Evolutionary conservation across 2,329 filamentous ascomycete species (phyloP), one percentile per base, ranked within the genome.

Genomic region (Clarireedia paspali): DNA sequence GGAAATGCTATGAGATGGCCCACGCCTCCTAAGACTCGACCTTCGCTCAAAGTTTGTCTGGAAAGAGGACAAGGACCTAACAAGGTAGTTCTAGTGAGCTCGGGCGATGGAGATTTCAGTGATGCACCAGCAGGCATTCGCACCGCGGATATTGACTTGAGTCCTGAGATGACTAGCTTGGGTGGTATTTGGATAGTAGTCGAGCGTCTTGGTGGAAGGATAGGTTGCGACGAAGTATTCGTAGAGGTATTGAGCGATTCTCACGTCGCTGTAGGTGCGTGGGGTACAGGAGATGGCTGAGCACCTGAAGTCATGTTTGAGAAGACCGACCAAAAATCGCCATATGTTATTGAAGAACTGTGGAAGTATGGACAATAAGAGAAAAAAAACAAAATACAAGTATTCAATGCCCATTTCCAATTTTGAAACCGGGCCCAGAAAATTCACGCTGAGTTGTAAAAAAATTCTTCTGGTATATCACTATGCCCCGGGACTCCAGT

Each of bases 101-200:
- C 86, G 1, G 76, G 82, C n/a, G 77, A 82, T n/a, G 88, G 88
- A 5, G 83, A 85, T 58, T 94, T 90, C 66, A 82, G 81, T 47
- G 88, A 95, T 70, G 78, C 78, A 20, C 77, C 78, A 5, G 75
- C 78, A 57, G 83, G 82, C 0, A 77, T 95, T 26, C 79, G 88
- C 49, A 88, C 87, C 1, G 76, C 82, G 14, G 85, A 92, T 60
- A 78, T 95, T 51, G 86, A 95, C 71, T 72, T 96, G 44, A 82
- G 84, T 46, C 87, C 89, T 0, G 77, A 74, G n/a, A 71, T 79
- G 60, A 73, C 76, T 56, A 72, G 71, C 30, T 72, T 71, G 9
- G 79, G 80, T 20, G 84, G 84, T 17, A 70, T 91, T 56, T 95
- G 88, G 87, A 75, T 96, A 53, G 85, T 96, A 5, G 74, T 96